Base-by-base conservation (phyloP, 352 stramenopile genomes). In the Blastocystis hominis region DNA sequence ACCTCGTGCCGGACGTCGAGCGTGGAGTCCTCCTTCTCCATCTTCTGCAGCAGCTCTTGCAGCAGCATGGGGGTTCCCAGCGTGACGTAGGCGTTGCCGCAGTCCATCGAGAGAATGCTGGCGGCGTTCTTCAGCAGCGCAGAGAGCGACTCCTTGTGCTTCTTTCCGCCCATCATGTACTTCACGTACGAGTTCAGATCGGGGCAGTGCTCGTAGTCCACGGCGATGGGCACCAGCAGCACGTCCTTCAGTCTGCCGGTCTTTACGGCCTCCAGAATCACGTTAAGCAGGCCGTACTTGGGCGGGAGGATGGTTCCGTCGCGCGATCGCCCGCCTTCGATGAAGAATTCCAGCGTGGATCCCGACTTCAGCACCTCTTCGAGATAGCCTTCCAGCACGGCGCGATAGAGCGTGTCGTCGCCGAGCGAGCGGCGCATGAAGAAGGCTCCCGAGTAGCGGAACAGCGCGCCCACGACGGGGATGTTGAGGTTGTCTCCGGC, bases 141-240 rank as follows among this genome's bases (percentile, higher is more conserved):
- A 36, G 75, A 78, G 20, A 95, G 90, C 59, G 91, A 93, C 88
- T 96, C 93, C 64, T 92, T 93, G 81, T 92, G 88, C 89, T 96
- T 96, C 24, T 92, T 91, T 40, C 93, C 94, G 61, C 93, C 93
- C 20, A 96, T 90, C 42, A 95, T 78, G 79, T 96, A 92, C 77
- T 94, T 93, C 2, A 92, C 92, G 80, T 96, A 96, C 46, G 93
- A 92, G 84, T 93, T 90, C 10, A 94, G 92, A 89, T 96, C 93
- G 80, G 94, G 93, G 6, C 94, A 92, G 47, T 94, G 93, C 89
- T 96, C 93, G 81, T 96, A 96, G 88, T 95, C 93, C 13, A 96
- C 89, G 13, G 93, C 93, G 44, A 96, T 94, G 0, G 93, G 93
- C 0, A 95, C 93, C 0, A 96, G 86, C 80, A 94, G 80, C 0